Conservation (phyloP, 371 early-diverging fungal genomes). For the Mucor irregularis region DNA sequence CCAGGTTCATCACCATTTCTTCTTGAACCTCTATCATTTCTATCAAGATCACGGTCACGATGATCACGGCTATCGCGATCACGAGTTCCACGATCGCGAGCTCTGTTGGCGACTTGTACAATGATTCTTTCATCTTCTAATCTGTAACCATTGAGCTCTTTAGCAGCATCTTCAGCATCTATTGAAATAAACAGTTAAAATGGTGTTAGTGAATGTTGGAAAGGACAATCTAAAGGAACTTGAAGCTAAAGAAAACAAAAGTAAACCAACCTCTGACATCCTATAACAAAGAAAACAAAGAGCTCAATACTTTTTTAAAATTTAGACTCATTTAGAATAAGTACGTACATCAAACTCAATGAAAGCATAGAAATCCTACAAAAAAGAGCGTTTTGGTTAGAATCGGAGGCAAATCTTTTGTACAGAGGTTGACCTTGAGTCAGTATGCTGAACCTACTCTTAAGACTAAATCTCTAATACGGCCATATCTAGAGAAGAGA, state of each 20-base stretch:
- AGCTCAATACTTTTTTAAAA: not conserved
- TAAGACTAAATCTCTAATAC: constrained; percentile 29
- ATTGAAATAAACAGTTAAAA: constrained; percentile 17
- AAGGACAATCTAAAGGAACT: no score
- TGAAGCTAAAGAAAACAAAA: not conserved
- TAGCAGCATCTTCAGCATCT: constrained; percentile 79
- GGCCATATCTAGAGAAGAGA: constrained; percentile 34
- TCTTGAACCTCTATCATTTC: constrained; percentile 19
- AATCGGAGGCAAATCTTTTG: constrained; percentile 2
- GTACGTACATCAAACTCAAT: constrained; percentile 56
- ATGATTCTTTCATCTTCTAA: constrained; percentile 43
- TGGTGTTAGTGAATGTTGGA: no score
- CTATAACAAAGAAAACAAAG: constrained; percentile 8
- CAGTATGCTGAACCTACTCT: constrained; percentile 31
- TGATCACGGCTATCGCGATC: constrained; percentile 12
- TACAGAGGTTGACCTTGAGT: not conserved
- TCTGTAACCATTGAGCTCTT: constrained; percentile 62
- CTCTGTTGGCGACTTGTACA: constrained; percentile 38
- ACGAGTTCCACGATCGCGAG: constrained; percentile 19
- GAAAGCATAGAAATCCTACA: constrained; percentile 43
- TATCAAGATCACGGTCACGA: constrained; percentile 12
- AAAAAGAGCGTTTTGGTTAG: constrained; percentile 8
- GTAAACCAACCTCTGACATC: constrained; percentile 17
- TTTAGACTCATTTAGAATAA: not conserved
- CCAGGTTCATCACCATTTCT: constrained; percentile 8